Evolutionary conservation across 2,329 filamentous ascomycete genomes (phyloP).

Genomic region (Lecanicillium sp.): DNA sequence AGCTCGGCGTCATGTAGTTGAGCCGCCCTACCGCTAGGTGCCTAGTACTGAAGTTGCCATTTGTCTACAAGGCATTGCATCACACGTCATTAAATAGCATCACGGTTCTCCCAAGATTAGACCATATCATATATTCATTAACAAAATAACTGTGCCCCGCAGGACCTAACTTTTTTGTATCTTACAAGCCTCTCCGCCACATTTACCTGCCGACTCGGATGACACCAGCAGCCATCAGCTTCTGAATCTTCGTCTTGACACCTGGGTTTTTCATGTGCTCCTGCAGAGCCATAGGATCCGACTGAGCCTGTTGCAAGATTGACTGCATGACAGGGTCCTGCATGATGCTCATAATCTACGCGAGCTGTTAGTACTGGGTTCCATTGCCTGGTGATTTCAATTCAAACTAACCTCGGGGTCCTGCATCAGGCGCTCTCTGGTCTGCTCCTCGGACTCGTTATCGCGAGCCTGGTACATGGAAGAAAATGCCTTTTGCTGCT

Average conservation of each 20-base stretch:
- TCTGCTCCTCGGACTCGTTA: slow-evolving; percentile 94
- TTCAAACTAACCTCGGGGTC: slow-evolving; percentile 70
- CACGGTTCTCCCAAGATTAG: no score
- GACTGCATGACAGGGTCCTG: slow-evolving; percentile 97
- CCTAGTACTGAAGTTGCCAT: no score
- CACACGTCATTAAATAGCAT: background rate
- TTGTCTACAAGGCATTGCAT: background rate
- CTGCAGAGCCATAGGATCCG: slow-evolving; percentile 81
- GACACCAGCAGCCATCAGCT: slow-evolving; percentile 85
- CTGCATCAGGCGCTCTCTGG: slow-evolving; percentile 77
- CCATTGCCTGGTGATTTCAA: background rate
- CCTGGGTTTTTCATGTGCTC: slow-evolving; percentile 95
- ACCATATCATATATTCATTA: slow-evolving; percentile 8
- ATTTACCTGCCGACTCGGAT: slow-evolving; percentile 58
- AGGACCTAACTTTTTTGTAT: slow-evolving; percentile 1
- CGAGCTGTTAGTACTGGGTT: slow-evolving; percentile 17
- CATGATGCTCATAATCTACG: slow-evolving; percentile 76
- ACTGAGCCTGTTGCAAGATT: slow-evolving; percentile 93
- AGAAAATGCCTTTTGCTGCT: slow-evolving; percentile 84
- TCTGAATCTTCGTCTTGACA: slow-evolving; percentile 85
- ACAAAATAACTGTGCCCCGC: slow-evolving; percentile 2
- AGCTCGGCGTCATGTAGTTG: no score
- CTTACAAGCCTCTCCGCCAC: slow-evolving; percentile 2
- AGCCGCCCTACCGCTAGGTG: no score
- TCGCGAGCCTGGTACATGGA: slow-evolving; percentile 87